phyloP scores from a whole-genome alignment of 2,329 filamentous ascomycete genomes.

The Aspergillus versicolor region DNA sequence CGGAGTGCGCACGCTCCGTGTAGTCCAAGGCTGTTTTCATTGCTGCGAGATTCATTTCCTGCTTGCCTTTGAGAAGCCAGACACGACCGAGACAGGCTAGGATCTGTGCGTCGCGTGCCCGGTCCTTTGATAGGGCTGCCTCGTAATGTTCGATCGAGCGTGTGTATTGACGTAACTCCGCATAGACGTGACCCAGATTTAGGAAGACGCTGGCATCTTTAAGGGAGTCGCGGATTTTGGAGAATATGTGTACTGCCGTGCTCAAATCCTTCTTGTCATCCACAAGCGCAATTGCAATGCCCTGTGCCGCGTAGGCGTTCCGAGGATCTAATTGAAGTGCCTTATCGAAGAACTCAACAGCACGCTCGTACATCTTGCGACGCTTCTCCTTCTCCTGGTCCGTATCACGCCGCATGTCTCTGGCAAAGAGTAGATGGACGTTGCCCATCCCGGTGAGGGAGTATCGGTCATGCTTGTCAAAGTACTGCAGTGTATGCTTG shows the following conservation, averaged over 20 bases:
- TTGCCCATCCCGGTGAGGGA: slow-evolving; percentile 97
- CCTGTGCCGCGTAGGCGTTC: slow-evolving; percentile 95
- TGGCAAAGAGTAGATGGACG: slow-evolving; percentile 79
- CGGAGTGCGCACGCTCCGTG: slow-evolving; percentile 66
- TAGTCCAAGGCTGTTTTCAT: slow-evolving; percentile 66
- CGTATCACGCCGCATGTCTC: slow-evolving; percentile 90
- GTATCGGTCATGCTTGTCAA: slow-evolving; percentile 98
- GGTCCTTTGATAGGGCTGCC: slow-evolving; percentile 73
- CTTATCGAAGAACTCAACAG: slow-evolving; percentile 98
- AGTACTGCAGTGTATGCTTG: slow-evolving; percentile 90
- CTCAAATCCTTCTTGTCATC: slow-evolving; percentile 92
- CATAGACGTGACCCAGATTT: slow-evolving; percentile 90
- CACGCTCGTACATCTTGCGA: slow-evolving; percentile 80
- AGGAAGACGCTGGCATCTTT: slow-evolving; percentile 85
- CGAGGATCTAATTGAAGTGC: slow-evolving; percentile 89
- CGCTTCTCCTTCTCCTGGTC: slow-evolving; percentile 91
- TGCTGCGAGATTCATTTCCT: slow-evolving; percentile 61
- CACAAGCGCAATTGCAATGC: slow-evolving; percentile 87
- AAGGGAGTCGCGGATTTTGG: slow-evolving; percentile 85
- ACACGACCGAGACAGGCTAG: slow-evolving; percentile 83
- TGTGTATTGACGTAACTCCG: slow-evolving; percentile 83
- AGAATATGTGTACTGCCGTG: slow-evolving; percentile 79
- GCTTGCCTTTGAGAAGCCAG: slow-evolving; percentile 78
- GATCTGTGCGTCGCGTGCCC: slow-evolving; percentile 74
- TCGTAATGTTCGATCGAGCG: slow-evolving; percentile 96